Evolutionary conservation across 257 asterid species (phyloP), one percentile per base, ranked within the genome.

Genomic region (Fraxinus americana): DNA sequence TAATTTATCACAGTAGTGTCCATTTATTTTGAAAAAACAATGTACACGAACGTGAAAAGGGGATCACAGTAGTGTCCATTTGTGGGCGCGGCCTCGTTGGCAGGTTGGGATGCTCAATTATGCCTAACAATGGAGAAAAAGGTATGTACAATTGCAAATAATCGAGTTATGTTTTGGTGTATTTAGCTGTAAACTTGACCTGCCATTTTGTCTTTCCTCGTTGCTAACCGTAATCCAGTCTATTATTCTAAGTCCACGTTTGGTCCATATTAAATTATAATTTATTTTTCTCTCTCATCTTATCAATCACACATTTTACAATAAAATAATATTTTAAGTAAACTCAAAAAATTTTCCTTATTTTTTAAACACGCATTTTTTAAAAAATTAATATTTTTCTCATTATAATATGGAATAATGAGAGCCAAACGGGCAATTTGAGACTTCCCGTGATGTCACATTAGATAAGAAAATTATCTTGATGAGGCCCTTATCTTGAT

Each of bases 191-290:
- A 14, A 30, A 29, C 30, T 73, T 32, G 69, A 73, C 77, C 54
- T 54, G 52, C 77, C 69, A 32, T 52, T 52, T 73, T 73, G 76
- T 73, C 68, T 52, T 43, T 71, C 17, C 21, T 61, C 27, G 4
- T 52, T 52, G 61, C 23, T 52, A 52, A 16, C 61, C 29, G 16
- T 1, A 50, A 50, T 54, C 65, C 65, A 19, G 65, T 27, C 27
- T 54, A 54, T 4, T 21, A 7, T 61, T 23, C 34, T n/a, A 23
- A 30, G 34, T 30, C 34, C 3, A 1, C 34, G 30, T 30, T 30
- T 30, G 34, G 34, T 30, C 34, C 3, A 3, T 30, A 1, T 30
- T 30, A 30, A 30, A 30, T 30, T 30, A 30, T 30, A 30, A 30
- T 30, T 30, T 30, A 30, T 30, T 30, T 30, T 30, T 30, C 34